Evolutionary conservation across 495 filamentous ascomycete genomes (phyloP), one percentile per base, ranked within the genome.

Genomic region (Evernia prunastri): DNA sequence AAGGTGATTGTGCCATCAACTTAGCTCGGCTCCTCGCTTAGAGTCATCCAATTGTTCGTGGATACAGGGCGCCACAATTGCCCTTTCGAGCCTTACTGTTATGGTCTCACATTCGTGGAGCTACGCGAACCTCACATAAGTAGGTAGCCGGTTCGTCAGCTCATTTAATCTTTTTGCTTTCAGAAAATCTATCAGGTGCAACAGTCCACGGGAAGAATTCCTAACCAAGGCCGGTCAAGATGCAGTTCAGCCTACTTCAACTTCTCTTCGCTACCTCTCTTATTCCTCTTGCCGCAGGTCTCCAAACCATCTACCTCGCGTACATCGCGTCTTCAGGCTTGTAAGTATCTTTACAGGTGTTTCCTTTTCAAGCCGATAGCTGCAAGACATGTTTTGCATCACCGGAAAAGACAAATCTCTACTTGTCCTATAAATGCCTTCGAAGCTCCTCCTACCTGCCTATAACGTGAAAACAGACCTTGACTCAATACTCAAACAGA

Each of bases 261-360:
- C 8, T 33, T 4, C 15, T 54, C 29, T 33, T 33, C 5, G 27
- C 17, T 11, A 33, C n/a, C 29, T 33, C 18, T 11, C 29, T 54
- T 10, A 29, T 20, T 17, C 51, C 51, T 33, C 29, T 54, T 10
- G 7, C 29, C 27, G 7, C 51, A 33, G 27, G 27, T 20, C 51
- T 54, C 20, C 51, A 54, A n/a, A 54, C 29, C 27, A 54, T 54
- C 27, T 54, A 54, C 29, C 51, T 54, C 29, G 51, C 51, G 25
- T 33, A 31, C 27, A 2, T 54, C 15, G 27, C 13, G 27, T 54
- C 25, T 33, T 54, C 51, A 15, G 51, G 51, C 51, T 23, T 1
- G 51, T 54, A 54, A 6, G 51, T 54, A 31, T n/a, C 8, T 12
- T 51, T 29, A 33, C 17, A 17, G 2, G 8, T 20, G 29, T n/a